These are phyloP conservation scores for Harringtonia lauricola DNA, from an alignment of 2,329 filamentous ascomycete genomes.

Conservation along the genomic window DNA sequence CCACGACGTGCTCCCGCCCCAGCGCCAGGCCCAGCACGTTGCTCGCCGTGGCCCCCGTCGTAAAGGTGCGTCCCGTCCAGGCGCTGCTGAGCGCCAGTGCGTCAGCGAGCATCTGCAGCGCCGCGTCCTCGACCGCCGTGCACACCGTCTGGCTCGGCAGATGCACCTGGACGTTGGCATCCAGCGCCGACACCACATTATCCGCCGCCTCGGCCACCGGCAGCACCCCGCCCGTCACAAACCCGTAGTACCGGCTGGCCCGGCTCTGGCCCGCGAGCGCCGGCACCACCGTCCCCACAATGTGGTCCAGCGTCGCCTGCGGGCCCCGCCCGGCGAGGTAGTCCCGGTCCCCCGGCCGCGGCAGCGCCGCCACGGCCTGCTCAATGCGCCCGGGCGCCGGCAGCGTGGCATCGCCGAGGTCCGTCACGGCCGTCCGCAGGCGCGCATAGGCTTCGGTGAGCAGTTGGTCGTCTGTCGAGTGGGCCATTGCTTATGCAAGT, in stretches of 20 bases:
- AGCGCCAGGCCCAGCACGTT: constrained; percentile 69
- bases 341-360: constrained; percentile 15
- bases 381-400: constrained; percentile 22
- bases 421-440: constrained; percentile 3
- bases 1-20: constrained; percentile 53
- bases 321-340: constrained; percentile 23
- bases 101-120: constrained; percentile 57
- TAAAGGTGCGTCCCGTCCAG: constrained; percentile 45
- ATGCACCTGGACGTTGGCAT: constrained; percentile 80
- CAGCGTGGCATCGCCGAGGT: constrained; percentile 31
- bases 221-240: constrained; percentile 73
- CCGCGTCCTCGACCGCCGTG: constrained; percentile 64
- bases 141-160: constrained; percentile 63
- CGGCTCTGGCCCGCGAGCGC: constrained; percentile 57
- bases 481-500: neutral
- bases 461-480: constrained; percentile 6
- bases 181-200: constrained; percentile 66
- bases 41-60: constrained; percentile 57
- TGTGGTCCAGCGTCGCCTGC: constrained; percentile 27
- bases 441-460: constrained; percentile 12
- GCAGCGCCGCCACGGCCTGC: constrained; percentile 28
- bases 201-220: constrained; percentile 75
- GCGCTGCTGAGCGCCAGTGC: constrained; percentile 50
- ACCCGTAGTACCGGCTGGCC: constrained; percentile 69
- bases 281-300: constrained; percentile 34